Evolutionary conservation across 2,329 filamentous ascomycete species (phyloP).

Genomic region (Huntiella moniliformis): DNA sequence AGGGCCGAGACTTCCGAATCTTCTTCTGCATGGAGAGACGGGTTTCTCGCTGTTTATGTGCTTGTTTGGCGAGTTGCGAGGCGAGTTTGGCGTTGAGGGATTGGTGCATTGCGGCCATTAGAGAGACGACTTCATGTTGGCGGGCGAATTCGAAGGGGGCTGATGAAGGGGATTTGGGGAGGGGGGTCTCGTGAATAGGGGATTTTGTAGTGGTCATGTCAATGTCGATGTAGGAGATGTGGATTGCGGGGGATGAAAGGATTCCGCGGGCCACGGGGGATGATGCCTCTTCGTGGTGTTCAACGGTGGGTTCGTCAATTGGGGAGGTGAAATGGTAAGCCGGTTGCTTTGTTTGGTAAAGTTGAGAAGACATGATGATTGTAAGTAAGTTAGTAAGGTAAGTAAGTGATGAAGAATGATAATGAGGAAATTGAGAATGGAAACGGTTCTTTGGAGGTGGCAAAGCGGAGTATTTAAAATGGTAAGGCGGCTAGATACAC

Average conservation of each 20-base stretch:
- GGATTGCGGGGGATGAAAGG: background rate
- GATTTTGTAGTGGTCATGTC: too few relatives aligned
- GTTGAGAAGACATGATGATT: constrained; percentile 2
- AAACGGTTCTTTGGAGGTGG: too few relatives aligned
- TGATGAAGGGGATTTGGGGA: background rate
- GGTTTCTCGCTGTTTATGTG: background rate
- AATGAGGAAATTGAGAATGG: background rate
- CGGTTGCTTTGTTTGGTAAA: background rate
- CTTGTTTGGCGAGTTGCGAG: constrained; percentile 11
- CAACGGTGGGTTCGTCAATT: constrained; percentile 1
- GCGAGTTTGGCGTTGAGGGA: constrained; percentile 6
- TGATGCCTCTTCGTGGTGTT: constrained; percentile 5
- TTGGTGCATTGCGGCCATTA: constrained; percentile 9
- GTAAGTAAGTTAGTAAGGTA: too few relatives aligned
- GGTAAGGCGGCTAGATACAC: too few relatives aligned
- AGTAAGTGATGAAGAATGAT: background rate
- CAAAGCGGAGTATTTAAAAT: too few relatives aligned
- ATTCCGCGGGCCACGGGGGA: background rate
- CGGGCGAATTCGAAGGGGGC: constrained; percentile 9
- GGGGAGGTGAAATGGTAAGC: background rate
- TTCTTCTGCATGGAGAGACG: background rate
- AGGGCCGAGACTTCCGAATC: background rate
- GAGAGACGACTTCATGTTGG: constrained; percentile 7
- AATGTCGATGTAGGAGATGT: background rate
- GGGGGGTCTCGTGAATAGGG: background rate